Evolutionary conservation across 257 asterid genomes (phyloP).

Genomic region (Solanum pennellii): DNA sequence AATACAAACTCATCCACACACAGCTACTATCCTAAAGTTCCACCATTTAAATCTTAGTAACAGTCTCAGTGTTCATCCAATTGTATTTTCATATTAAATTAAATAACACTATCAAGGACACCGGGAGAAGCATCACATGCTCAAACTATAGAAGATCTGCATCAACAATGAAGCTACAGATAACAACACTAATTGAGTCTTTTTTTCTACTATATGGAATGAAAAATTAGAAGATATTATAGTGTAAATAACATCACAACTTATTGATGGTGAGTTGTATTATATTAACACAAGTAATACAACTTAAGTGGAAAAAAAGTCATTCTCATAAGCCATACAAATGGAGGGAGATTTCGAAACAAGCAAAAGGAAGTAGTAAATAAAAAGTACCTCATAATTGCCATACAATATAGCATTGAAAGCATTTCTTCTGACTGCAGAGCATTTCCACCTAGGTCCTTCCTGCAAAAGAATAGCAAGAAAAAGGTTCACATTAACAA

Average conservation of each 20-base stretch:
- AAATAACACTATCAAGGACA: background rate
- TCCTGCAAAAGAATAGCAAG: slow-evolving; percentile 20
- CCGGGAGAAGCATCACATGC: background rate
- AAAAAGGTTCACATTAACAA: background rate
- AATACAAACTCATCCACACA: background rate
- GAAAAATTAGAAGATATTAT: background rate
- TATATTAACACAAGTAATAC: background rate
- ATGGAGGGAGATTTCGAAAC: background rate
- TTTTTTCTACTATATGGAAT: background rate
- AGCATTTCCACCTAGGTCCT: slow-evolving; percentile 31
- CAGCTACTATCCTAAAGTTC: background rate
- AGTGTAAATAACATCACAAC: background rate
- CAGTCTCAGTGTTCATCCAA: background rate
- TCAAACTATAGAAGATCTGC: background rate
- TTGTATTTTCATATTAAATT: background rate
- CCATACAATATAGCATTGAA: slow-evolving; percentile 69
- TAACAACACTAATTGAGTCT: background rate
- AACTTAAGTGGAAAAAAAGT: background rate
- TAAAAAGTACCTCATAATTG: slow-evolving; percentile 55
- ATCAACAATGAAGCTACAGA: background rate
- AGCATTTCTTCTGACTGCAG: slow-evolving; percentile 59
- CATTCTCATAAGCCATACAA: background rate
- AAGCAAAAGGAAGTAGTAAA: background rate
- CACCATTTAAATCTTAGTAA: background rate
- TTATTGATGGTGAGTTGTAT: background rate